Conservation (phyloP, 2,329 filamentous ascomycete genomes). For the Pyrenophora seminiperda region DNA sequence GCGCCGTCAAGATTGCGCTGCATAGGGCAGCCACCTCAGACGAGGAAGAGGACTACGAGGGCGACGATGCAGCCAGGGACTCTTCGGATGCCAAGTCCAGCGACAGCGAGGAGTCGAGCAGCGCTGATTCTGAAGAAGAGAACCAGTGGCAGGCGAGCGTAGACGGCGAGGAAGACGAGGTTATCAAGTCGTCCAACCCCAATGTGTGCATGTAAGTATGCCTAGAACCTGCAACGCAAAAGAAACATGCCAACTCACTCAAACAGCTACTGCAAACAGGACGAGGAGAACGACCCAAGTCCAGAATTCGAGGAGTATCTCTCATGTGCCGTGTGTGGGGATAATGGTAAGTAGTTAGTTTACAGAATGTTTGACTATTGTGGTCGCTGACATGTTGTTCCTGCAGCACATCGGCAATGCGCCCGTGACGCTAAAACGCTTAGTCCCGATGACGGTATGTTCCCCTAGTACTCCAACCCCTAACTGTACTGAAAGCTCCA, state of each 20-base stretch:
- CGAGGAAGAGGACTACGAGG: slow-evolving; percentile 49
- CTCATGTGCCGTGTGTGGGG: slow-evolving; percentile 75
- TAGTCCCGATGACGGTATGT: slow-evolving; percentile 67
- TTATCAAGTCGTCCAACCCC: slow-evolving; percentile 54
- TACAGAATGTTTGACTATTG: slow-evolving; percentile 32
- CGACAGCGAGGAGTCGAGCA: slow-evolving; percentile 48
- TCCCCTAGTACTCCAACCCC: slow-evolving; percentile 20
- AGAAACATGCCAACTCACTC: slow-evolving; percentile 16
- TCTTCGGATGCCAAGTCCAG: slow-evolving; percentile 45
- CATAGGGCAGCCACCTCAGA: slow-evolving; percentile 41
- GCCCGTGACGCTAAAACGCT: slow-evolving; percentile 73
- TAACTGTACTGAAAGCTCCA: slow-evolving; percentile 42
- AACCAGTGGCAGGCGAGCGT: slow-evolving; percentile 60
- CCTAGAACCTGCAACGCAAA: slow-evolving; percentile 1
- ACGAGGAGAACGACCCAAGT: slow-evolving; percentile 80
- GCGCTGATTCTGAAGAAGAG: slow-evolving; percentile 61
- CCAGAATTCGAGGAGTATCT: slow-evolving; percentile 82
- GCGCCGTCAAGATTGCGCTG: slow-evolving; percentile 50
- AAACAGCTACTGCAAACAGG: slow-evolving; percentile 76
- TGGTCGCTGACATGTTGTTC: slow-evolving; percentile 51
- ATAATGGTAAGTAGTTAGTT: slow-evolving; percentile 71
- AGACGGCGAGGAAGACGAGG: slow-evolving; percentile 63
- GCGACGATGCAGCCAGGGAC: slow-evolving; percentile 48
- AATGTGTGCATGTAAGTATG: slow-evolving; percentile 68
- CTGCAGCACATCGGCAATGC: slow-evolving; percentile 86